Percentiles rank a stretch among this genome's conserved stretches.
Conservation (phyloP, 768 basidiomycete species). For the Mycena filopes region DNA sequence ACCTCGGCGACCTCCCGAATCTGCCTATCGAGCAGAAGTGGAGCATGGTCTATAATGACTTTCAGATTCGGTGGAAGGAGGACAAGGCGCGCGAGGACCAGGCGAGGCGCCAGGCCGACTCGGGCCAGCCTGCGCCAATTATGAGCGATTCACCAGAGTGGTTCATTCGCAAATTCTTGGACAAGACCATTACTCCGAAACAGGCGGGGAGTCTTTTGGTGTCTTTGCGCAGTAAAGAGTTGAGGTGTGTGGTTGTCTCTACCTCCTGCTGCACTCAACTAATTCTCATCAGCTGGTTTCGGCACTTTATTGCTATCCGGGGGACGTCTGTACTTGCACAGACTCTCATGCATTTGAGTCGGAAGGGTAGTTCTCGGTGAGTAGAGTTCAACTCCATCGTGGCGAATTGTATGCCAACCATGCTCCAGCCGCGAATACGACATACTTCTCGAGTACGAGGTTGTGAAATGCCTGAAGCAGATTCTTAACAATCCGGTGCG, state of each 20-base stretch:
- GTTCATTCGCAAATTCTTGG: conserved; percentile 92
- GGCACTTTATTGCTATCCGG: conserved; percentile 75
- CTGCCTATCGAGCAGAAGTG: conserved; percentile 89
- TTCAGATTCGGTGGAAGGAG: conserved; percentile 82
- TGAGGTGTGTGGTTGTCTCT: conserved; percentile 65
- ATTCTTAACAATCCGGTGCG: conserved; percentile 77
- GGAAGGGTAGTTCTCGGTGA: conserved; percentile 73
- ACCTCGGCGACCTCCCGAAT: conserved; percentile 66
- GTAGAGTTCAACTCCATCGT: conserved; percentile 17
- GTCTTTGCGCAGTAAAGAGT: conserved; percentile 82
- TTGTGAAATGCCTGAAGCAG: conserved; percentile 86
- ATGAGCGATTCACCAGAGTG: conserved; percentile 86
- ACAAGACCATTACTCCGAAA: conserved; percentile 84
- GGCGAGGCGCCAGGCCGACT: conserved; percentile 66
- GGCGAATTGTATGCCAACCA: background rate
- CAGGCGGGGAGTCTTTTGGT: conserved; percentile 81
- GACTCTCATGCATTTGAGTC: conserved; percentile 78
- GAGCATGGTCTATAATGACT: conserved; percentile 87
- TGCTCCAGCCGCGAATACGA: conserved; percentile 68
- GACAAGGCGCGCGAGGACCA: conserved; percentile 74
- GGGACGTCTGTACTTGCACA: conserved; percentile 90
- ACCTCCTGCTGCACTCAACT: conserved; percentile 27
- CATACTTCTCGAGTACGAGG: conserved; percentile 82
- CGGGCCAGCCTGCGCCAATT: conserved; percentile 62
- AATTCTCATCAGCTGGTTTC: conserved; percentile 73